These are phyloP conservation scores for Alternaria brassicicola DNA, from an alignment of 2,329 filamentous ascomycete species.

Conservation along the genomic window DNA sequence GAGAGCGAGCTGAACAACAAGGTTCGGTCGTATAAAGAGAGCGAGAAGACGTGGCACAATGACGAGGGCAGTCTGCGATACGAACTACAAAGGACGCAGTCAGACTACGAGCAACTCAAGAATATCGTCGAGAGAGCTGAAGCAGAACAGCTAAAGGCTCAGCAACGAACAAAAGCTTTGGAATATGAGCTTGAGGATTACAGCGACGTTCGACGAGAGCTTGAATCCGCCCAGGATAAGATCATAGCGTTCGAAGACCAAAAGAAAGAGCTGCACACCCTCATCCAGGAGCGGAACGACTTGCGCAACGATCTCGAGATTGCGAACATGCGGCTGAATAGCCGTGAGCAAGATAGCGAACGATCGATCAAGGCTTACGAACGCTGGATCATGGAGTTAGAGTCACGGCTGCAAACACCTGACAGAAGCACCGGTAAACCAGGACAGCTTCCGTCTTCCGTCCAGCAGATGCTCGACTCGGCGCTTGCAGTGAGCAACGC, in stretches of 20 bases:
- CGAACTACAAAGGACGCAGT: constrained; percentile 63
- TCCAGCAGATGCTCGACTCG: constrained; percentile 57
- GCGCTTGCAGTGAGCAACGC: constrained; percentile 55
- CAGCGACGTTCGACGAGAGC: constrained; percentile 49
- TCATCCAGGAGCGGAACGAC: constrained; percentile 63
- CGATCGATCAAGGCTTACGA: constrained; percentile 56
- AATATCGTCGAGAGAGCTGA: constrained; percentile 72
- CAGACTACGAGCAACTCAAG: constrained; percentile 69
- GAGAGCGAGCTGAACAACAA: constrained; percentile 73
- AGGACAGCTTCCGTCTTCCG: constrained; percentile 46
- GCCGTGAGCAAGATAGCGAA: constrained; percentile 58
- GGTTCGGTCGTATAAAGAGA: constrained; percentile 69
- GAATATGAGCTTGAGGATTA: constrained; percentile 69
- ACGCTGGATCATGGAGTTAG: constrained; percentile 55
- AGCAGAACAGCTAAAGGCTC: constrained; percentile 62
- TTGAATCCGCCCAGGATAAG: constrained; percentile 44
- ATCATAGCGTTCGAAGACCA: constrained; percentile 39
- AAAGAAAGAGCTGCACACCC: constrained; percentile 55
- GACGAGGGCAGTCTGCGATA: constrained; percentile 64
- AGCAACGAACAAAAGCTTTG: constrained; percentile 61
- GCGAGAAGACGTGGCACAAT: constrained; percentile 68
- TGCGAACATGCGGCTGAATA: constrained; percentile 63
- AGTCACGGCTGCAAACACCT: constrained; percentile 41
- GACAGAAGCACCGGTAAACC: constrained; percentile 34
- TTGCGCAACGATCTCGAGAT: constrained; percentile 65